These are phyloP conservation scores for Phlebiopsis gigantea DNA, from an alignment of 768 basidiomycete genomes.

Conservation along the genomic window DNA sequence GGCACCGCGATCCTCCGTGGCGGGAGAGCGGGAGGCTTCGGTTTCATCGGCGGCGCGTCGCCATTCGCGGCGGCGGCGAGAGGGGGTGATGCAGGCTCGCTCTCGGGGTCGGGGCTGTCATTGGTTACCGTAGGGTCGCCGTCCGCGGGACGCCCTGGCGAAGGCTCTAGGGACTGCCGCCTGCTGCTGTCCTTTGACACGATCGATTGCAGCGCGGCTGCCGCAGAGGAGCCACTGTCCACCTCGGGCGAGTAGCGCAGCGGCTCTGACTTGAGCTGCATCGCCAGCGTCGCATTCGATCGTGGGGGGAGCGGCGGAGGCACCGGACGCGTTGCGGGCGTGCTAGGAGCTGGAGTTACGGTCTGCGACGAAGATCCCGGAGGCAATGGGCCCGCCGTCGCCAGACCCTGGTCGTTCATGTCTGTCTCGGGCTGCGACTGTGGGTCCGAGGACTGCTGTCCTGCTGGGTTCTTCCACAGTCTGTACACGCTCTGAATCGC, in stretches of 20 bases:
- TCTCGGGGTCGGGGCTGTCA: neutral
- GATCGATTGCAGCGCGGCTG: slow-evolving; percentile 55
- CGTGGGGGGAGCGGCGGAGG: slow-evolving; percentile 48
- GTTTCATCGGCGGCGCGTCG: slow-evolving; percentile 1
- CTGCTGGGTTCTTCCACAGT: slow-evolving; percentile 58
- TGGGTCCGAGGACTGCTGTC: slow-evolving; percentile 4
- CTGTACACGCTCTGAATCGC: slow-evolving; percentile 69
- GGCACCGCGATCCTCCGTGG: slow-evolving; percentile 16
- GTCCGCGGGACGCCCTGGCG: slow-evolving; percentile 8
- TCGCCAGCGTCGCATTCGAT: slow-evolving; percentile 25
- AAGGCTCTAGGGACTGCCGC: slow-evolving; percentile 20
- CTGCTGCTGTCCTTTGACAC: slow-evolving; percentile 30
- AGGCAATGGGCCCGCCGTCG: neutral
- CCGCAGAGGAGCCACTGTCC: slow-evolving; percentile 28
- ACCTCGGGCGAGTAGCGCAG: slow-evolving; percentile 19
- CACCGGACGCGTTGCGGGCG: slow-evolving; percentile 16
- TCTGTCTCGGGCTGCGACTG: slow-evolving; percentile 14
- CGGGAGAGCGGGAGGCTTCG: slow-evolving; percentile 20
- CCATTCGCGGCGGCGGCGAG: neutral
- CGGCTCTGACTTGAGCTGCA: slow-evolving; percentile 25
- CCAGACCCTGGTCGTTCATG: slow-evolving; percentile 15
- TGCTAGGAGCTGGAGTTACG: neutral
- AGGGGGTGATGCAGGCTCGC: slow-evolving; percentile 1
- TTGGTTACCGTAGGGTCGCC: neutral
- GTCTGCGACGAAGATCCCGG: no score